Base-by-base conservation (phyloP, 140 eudicot genomes). In the Ambrosia hybrid region DNA sequence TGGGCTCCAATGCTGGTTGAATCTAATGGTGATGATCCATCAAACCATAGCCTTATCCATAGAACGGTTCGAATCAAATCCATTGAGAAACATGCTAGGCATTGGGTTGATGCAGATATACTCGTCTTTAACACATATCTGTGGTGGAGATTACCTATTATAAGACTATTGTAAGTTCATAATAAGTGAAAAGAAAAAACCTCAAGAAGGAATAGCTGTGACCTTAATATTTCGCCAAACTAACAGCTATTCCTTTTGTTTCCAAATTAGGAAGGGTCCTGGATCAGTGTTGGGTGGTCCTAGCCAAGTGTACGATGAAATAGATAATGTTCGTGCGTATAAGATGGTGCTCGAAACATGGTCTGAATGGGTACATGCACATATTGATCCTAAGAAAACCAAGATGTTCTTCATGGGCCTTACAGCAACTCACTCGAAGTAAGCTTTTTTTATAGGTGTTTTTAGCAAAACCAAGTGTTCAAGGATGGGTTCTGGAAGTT, bases 1-100 rank as follows among this genome's bases (percentile, higher is more conserved):
- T 72, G 77, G 77, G 77, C 77, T 72, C 70, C 77, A 1, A 43
- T 72, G 77, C 12, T 72, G n/a, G 77, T 72, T 13, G 77, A 72
- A 15, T 72, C 77, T 9, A 72, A 72, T 33, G 77, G 70, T 0
- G 77, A 72, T 37, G 13, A 36, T 73, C 70, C 77, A 48, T 45
- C 60, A 7, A 49, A 59, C 16, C 77, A 73, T 33, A n/a, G 53
- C 4, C 48, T 21, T 8, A 6, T 59, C 11, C 60, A 73, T 14
- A n/a, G 61, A 4, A 57, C 39, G 0, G 33, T 73, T 73, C 70
- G 70, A 34, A 14, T 60, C 3, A 15, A 62, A 7, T 33, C 77
- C 12, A 60, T 73, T 8, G 60, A 46, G 38, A 73, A 73, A 48
- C 70, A 73, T 73, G 69, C 70, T 30, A 46, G 17, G 36, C 70